Percentiles rank a stretch among this genome's conserved stretches.
Evolutionary conservation across 106 monocot genomes (phyloP).

Genomic region (Acanthochlamys bracteata): DNA sequence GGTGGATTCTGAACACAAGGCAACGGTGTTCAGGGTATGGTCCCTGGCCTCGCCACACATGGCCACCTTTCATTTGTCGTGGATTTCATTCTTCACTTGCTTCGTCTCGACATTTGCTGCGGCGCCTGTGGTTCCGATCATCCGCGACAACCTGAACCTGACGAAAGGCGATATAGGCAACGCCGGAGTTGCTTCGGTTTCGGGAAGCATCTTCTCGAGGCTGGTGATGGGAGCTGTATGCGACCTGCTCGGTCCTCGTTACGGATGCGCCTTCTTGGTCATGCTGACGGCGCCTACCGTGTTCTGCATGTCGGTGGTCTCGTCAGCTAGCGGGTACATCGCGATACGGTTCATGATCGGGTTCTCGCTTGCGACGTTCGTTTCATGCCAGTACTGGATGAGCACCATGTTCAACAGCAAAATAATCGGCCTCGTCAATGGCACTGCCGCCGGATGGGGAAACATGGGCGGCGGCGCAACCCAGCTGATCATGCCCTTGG

Average conservation of each 20-base stretch:
- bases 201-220: conserved; percentile 62
- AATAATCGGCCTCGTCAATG: conserved; percentile 61
- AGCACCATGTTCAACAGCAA: conserved; percentile 76
- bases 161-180: conserved; percentile 56
- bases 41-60: conserved; percentile 63
- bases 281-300: conserved; percentile 64
- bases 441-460: conserved; percentile 77
- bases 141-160: conserved; percentile 69
- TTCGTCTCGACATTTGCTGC: conserved; percentile 79
- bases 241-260: conserved; percentile 60
- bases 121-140: conserved; percentile 68
- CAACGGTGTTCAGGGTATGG: conserved; percentile 36
- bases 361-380: conserved; percentile 79
- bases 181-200: conserved; percentile 75
- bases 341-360: conserved; percentile 62
- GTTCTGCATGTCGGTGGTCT: conserved; percentile 53
- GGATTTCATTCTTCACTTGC: conserved; percentile 81
- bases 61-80: conserved; percentile 76
- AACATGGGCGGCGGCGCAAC: conserved; percentile 85
- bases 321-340: conserved; percentile 37
- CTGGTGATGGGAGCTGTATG: conserved; percentile 67
- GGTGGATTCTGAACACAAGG: conserved; percentile 74
- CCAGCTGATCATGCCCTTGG: conserved; percentile 67
- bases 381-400: conserved; percentile 88
- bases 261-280: conserved; percentile 55